phyloP scores from a whole-genome alignment of 2,329 filamentous ascomycete genomes.

The Zasmidium angulare region DNA sequence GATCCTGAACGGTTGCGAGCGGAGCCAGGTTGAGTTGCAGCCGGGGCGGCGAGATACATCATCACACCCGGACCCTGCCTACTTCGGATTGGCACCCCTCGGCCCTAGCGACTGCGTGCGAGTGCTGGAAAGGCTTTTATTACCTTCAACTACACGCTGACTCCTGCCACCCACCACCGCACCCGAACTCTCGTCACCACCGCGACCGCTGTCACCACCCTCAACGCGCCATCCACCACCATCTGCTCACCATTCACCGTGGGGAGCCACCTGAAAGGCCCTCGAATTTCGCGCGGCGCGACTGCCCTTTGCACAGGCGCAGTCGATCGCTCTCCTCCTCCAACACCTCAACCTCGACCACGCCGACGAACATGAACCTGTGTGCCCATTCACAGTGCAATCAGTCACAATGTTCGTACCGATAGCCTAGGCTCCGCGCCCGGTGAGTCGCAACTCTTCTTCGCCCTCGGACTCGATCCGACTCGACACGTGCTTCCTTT shows the following conservation, averaged over 20 bases:
- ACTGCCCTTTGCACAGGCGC: not conserved
- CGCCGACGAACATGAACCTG: conserved; percentile 10
- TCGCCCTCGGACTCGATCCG: not conserved
- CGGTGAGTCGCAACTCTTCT: not conserved
- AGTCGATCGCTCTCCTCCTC: not conserved
- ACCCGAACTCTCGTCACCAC: not conserved
- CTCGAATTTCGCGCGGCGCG: not conserved
- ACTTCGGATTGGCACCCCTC: no score
- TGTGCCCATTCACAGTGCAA: conserved; percentile 15
- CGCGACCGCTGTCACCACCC: not conserved
- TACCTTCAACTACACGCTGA: not conserved
- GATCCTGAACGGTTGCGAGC: no score
- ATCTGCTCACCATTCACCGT: not conserved
- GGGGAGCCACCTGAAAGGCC: not conserved
- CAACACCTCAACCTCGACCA: not conserved
- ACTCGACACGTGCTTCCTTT: conserved; percentile 8
- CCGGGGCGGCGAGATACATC: no score
- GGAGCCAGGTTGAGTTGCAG: no score
- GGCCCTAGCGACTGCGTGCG: no score
- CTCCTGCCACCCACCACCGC: not conserved
- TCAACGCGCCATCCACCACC: no score
- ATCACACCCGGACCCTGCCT: no score
- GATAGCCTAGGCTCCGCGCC: conserved; percentile 11
- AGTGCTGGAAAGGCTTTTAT: not conserved
- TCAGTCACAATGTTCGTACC: conserved; percentile 16